These are phyloP conservation scores for Collybiopsis confluens DNA, from an alignment of 768 basidiomycete species.

Conservation along the genomic window DNA sequence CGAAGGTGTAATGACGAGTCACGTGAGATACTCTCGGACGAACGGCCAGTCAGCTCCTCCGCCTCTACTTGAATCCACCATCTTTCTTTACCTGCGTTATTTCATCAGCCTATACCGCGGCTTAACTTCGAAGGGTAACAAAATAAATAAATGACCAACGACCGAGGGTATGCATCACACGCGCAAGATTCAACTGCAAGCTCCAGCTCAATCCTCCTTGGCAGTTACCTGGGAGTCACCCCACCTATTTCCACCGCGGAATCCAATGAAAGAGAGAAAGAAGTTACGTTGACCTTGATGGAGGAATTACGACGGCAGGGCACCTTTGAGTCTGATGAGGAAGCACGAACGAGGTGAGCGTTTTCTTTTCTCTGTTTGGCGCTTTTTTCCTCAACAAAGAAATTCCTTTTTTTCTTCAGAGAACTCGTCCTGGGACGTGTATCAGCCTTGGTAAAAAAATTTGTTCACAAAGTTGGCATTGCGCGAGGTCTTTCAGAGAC, in stretches of 20 bases:
- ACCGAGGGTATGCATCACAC: slow-evolving; percentile 32
- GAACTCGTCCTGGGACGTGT: slow-evolving; percentile 91
- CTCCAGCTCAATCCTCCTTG: slow-evolving; percentile 7
- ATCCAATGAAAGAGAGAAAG: slow-evolving; percentile 75
- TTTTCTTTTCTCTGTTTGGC: neutral
- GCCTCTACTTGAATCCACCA: too few species aligned
- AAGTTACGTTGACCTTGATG: slow-evolving; percentile 82
- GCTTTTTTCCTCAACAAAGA: slow-evolving; percentile 5
- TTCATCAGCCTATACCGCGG: neutral
- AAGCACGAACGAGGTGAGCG: slow-evolving; percentile 81
- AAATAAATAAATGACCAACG: slow-evolving; percentile 33
- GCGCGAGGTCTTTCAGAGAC: slow-evolving; percentile 81
- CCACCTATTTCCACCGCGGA: slow-evolving; percentile 77
- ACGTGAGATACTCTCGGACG: too few species aligned
- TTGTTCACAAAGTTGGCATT: slow-evolving; percentile 80
- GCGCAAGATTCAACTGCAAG: slow-evolving; percentile 11
- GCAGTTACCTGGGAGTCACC: slow-evolving; percentile 77
- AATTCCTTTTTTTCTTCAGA: slow-evolving; percentile 42
- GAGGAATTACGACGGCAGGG: slow-evolving; percentile 83
- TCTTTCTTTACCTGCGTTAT: neutral
- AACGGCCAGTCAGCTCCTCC: too few species aligned
- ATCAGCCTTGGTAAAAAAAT: slow-evolving; percentile 85
- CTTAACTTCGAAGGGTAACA: neutral
- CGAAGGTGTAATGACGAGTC: too few species aligned
- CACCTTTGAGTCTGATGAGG: slow-evolving; percentile 86